Base-by-base conservation (phyloP, 192 early-diverging fungal species). In the Rhizophagus sp. region DNA sequence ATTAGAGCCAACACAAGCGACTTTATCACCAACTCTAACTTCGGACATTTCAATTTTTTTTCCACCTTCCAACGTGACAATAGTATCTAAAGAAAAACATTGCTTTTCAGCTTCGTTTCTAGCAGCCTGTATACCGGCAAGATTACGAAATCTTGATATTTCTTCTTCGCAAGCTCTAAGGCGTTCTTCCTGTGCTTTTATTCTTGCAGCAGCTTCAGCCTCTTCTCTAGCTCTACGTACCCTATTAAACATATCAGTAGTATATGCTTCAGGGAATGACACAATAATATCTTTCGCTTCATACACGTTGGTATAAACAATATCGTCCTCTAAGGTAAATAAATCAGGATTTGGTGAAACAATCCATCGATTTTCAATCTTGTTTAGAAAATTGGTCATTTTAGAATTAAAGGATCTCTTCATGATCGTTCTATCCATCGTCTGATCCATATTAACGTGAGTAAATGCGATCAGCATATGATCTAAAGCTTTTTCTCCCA, bases 301-400 rank as follows among this genome's bases (percentile, higher is more conserved):
- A 22, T 70, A n/a, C 34, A 70, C 30, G 41, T 70, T 70, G 34
- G 33, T n/a, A 70, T 19, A n/a, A 39, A 70, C 68, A 70, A 41
- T 39, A 39, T 41, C 22, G n/a, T 39, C 17, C 2, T 39, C 68
- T 70, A 39, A 39, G 19, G 15, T 7, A 13, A 39, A 70, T 10
- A 70, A 19, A 39, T 70, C 68, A 19, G 68, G 68, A 22, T 70
- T n/a, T 3, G 68, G 68, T n/a, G 68, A 70, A 39, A 70, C 30
- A n/a, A 70, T 39, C 30, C 36, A 70, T 24, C 68, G 17, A 70
- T 70, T 41, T n/a, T 41, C 68, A 70, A 70, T 39, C 2, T 5
- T 19, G 19, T 5, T 10, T 3, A 70, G 34, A 24, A 70, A n/a
- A n/a, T n/a, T n/a, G 7, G 0, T 22, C 36, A 70, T 39, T n/a